Evolutionary conservation across 73 alveolate species (phyloP).

Genomic region (Tetrahymena elliotti): DNA sequence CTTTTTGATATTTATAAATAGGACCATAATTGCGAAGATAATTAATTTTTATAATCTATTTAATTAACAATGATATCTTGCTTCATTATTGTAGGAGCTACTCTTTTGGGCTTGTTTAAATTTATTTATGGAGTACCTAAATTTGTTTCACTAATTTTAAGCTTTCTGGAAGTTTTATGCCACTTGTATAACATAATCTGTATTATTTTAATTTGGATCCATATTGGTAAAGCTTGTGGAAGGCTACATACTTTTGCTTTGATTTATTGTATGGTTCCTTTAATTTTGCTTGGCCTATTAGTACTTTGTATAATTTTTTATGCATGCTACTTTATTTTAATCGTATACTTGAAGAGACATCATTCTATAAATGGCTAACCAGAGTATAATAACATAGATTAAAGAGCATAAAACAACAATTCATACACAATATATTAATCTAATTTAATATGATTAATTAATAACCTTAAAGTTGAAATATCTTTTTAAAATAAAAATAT

Average conservation of each 20-base stretch:
- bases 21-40: background rate
- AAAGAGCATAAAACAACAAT: background rate
- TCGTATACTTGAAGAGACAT: background rate
- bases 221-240: background rate
- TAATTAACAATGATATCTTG: background rate
- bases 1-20: background rate
- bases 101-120: background rate
- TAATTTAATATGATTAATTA: background rate
- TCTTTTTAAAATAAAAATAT: background rate
- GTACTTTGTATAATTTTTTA: background rate
- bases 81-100: background rate
- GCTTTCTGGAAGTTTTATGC: background rate
- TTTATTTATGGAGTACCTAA: background rate
- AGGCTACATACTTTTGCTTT: background rate
- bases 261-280: background rate
- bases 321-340: background rate
- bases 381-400: background rate
- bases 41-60: background rate
- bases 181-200: background rate
- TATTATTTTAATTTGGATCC: background rate
- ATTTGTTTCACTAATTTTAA: background rate
- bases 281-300: background rate
- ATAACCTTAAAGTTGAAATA: background rate
- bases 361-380: background rate
- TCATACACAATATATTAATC: background rate